Percentiles rank a stretch among this genome's conserved stretches.
Conservation (phyloP, 768 basidiomycete species). For the Kwoniella heveanensis region DNA sequence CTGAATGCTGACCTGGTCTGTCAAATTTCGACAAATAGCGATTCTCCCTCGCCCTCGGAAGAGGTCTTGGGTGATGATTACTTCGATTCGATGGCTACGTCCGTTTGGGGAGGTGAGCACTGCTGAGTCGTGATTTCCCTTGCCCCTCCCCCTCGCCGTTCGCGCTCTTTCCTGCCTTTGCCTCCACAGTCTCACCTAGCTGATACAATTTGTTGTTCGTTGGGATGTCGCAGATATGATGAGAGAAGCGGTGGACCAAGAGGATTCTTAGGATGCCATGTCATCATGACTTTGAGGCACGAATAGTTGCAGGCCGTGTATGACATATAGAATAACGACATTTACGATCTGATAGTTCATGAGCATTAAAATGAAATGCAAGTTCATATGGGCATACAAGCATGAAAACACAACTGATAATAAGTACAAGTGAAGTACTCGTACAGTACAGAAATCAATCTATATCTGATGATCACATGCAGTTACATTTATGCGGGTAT, state of each 20-base stretch:
- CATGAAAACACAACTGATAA: background rate
- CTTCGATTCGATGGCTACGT: conserved; percentile 29
- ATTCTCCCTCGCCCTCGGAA: conserved; percentile 6
- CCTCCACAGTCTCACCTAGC: background rate
- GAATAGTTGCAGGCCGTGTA: no score
- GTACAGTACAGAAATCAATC: no score
- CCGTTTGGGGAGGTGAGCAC: conserved; percentile 47
- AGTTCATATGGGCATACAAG: no score
- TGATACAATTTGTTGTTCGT: background rate
- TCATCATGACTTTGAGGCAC: background rate
- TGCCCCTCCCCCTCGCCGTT: background rate
- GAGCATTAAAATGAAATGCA: background rate
- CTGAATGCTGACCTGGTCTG: background rate
- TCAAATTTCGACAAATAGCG: background rate
- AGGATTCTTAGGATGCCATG: conserved; percentile 21
- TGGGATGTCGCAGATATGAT: conserved; percentile 49
- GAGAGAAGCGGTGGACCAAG: conserved; percentile 44
- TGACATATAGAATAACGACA: background rate
- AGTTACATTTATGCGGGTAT: no score
- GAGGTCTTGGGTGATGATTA: conserved; percentile 22
- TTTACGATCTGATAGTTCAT: conserved; percentile 3
- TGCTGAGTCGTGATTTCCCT: background rate
- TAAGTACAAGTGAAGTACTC: background rate
- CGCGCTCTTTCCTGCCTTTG: no score
- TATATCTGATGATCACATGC: no score